Conservation (phyloP, 345 rosid genomes). For the Dovyalis caffra region DNA sequence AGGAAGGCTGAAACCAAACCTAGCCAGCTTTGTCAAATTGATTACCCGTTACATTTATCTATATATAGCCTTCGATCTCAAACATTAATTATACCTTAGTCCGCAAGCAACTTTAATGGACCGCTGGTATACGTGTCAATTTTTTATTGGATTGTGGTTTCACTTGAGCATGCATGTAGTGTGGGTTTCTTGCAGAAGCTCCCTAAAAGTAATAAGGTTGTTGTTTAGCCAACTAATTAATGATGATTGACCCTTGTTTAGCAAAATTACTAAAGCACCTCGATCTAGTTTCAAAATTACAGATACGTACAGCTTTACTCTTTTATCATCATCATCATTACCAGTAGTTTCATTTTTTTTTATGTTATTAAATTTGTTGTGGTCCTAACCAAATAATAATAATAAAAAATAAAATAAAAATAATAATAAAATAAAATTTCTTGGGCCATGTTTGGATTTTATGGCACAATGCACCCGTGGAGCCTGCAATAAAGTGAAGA, state of each 20-base stretch:
- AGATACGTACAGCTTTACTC: neutral
- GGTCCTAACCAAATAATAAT: too few species aligned
- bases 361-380: neutral
- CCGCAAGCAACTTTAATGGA: neutral
- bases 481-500: neutral
- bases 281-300: too few species aligned
- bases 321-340: too few species aligned
- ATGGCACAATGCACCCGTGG: neutral
- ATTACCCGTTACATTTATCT: neutral
- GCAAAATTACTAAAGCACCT: neutral
- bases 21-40: neutral
- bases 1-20: neutral
- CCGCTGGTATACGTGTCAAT: neutral
- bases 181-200: neutral
- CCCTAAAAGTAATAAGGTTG: neutral
- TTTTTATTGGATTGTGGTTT: neutral
- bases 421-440: too few species aligned
- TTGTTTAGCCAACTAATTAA: conserved; percentile 3
- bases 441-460: neutral
- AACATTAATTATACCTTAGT: neutral
- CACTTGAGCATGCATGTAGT: too few species aligned
- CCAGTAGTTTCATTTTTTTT: neutral
- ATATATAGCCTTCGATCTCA: too few species aligned
- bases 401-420: too few species aligned
- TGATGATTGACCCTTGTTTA: neutral